These are phyloP conservation scores for Forsythia viridissima DNA, from an alignment of 257 asterid genomes.

Conservation along the genomic window DNA sequence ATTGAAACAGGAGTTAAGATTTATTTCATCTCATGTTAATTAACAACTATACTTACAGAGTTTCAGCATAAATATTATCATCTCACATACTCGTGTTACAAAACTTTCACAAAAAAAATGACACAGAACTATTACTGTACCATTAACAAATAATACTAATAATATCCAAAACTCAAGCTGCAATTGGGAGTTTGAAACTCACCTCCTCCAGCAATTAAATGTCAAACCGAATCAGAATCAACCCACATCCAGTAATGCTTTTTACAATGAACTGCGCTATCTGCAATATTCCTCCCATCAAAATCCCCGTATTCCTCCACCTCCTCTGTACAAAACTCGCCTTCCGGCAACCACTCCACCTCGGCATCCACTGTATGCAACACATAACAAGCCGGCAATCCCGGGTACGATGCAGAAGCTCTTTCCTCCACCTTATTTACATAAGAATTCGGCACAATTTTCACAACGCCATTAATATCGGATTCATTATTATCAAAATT, in stretches of 20 bases:
- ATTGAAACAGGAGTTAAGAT: neutral
- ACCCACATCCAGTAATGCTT: slow-evolving; percentile 97
- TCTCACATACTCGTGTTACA: slow-evolving; percentile 17
- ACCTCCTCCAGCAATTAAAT: slow-evolving; percentile 33
- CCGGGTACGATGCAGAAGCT: slow-evolving; percentile 80
- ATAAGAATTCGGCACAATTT: slow-evolving; percentile 61
- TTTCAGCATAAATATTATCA: neutral
- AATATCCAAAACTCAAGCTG: slow-evolving; percentile 35
- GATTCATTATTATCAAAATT: neutral
- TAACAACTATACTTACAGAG: neutral
- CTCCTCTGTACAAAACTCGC: slow-evolving; percentile 85
- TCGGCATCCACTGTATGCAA: slow-evolving; percentile 78
- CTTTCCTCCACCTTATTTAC: slow-evolving; percentile 81
- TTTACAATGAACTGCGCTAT: slow-evolving; percentile 76
- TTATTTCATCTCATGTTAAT: neutral
- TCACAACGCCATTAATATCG: slow-evolving; percentile 34
- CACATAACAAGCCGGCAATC: slow-evolving; percentile 86
- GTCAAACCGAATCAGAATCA: slow-evolving; percentile 51
- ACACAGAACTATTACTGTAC: neutral
- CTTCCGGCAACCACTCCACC: slow-evolving; percentile 80
- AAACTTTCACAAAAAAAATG: neutral
- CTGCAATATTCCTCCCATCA: slow-evolving; percentile 40
- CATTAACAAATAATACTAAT: slow-evolving; percentile 14
- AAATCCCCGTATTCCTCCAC: slow-evolving; percentile 58
- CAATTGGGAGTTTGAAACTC: slow-evolving; percentile 32